Evolutionary conservation across 306 rosid genomes (phyloP), one percentile per base, ranked within the genome.

Genomic region (Quercus berberidifolia): DNA sequence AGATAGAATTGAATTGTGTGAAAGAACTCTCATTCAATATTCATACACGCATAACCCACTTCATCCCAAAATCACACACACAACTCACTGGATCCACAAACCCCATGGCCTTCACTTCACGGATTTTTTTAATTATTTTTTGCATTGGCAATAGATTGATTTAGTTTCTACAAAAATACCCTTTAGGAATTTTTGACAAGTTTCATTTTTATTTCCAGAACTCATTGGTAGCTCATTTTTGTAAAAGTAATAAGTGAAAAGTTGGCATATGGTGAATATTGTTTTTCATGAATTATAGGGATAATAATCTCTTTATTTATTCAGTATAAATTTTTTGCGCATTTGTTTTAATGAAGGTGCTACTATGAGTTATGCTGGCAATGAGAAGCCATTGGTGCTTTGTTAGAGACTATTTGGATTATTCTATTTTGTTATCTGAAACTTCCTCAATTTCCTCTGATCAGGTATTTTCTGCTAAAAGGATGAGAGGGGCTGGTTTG

Each of bases 401-500:
- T 55, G 21, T 60, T 52, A 18, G 74, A 54, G 55, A 69, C 7
- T 41, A 41, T 41, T 8, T 41, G 46, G 11, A 41, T 41, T 4
- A 10, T 41, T 41, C 46, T 41, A 41, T 41, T 41, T 28, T 60
- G 17, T 72, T 71, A 43, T 17, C 55, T 60, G 18, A 35, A 60
- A 54, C 18, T 71, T 70, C 69, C 51, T 54, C 31, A 55, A 55
- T 4, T 78, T 78, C 35, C 58, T 30, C 31, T 79, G 77, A 75
- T 52, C 79, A 76, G 85, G 73, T 57, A 76, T 15, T 77, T 52
- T 79, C 73, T 58, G 59, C 69, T 71, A 41, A 41, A 41, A 82
- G 84, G 81, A 90, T 92, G 97, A 92, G 95, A 79, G 97, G 88
- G 63, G 46, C 46, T 41, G 82, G 89, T 51, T 77, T 89, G 73